Percentiles rank a stretch among this genome's conserved stretches.
These are phyloP conservation scores for Diaporthe batatas DNA, from an alignment of 2,329 filamentous ascomycete species.

Conservation along the genomic window DNA sequence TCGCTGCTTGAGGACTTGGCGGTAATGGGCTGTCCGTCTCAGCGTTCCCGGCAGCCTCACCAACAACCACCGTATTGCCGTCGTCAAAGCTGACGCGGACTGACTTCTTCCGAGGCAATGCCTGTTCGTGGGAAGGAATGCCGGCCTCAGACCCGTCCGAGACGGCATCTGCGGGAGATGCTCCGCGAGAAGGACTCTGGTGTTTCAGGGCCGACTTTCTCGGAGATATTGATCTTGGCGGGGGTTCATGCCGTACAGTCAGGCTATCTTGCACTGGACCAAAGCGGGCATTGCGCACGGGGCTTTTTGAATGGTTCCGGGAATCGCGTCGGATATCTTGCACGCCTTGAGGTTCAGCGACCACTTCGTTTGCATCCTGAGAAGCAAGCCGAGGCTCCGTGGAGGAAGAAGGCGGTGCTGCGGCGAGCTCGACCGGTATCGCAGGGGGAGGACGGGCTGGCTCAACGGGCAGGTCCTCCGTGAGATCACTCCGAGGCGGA, in stretches of 20 bases:
- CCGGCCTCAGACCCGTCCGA: slow-evolving; percentile 58
- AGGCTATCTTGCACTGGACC: slow-evolving; percentile 67
- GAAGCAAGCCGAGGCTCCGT: slow-evolving; percentile 37
- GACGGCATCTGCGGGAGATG: slow-evolving; percentile 64
- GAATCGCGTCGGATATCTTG: slow-evolving; percentile 44
- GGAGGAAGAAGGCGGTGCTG: slow-evolving; percentile 30
- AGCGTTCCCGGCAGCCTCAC: slow-evolving; percentile 57
- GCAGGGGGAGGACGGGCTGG: slow-evolving; percentile 19
- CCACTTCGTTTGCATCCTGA: slow-evolving; percentile 34
- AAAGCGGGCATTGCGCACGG: slow-evolving; percentile 78
- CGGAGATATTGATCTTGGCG: slow-evolving; percentile 78
- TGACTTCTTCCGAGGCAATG: slow-evolving; percentile 69
- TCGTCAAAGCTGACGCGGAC: slow-evolving; percentile 86
- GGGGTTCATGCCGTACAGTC: slow-evolving; percentile 75
- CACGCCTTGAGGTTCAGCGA: slow-evolving; percentile 36
- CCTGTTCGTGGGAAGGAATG: slow-evolving; percentile 53
- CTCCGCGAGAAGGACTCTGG: slow-evolving; percentile 65
- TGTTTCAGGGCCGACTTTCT: slow-evolving; percentile 83
- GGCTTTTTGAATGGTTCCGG: slow-evolving; percentile 68
- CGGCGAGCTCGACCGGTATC: slow-evolving; percentile 34
- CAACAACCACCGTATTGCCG: slow-evolving; percentile 67
- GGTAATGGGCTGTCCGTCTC: slow-evolving; percentile 56
- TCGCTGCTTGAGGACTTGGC: slow-evolving; percentile 51
- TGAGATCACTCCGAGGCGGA: slow-evolving; percentile 40
- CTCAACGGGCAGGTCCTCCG: slow-evolving; percentile 27